Evolutionary conservation across 768 basidiomycete species (phyloP).

Genomic region (Xanthoconium purpureum): DNA sequence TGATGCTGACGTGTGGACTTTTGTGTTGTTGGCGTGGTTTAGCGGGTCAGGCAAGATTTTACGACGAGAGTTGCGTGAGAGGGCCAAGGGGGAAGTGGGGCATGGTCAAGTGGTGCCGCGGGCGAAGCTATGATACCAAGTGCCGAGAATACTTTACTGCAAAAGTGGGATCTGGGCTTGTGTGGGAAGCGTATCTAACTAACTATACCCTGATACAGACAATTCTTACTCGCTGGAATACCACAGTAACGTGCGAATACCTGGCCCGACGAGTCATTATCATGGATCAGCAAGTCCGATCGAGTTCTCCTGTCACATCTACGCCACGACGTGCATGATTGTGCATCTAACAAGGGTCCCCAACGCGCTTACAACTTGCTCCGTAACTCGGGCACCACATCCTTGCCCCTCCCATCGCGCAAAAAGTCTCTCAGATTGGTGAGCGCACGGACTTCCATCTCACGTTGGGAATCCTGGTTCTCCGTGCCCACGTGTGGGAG

Average conservation of each 20-base stretch:
- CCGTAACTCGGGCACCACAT: conserved; percentile 59
- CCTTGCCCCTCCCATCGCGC: conserved; percentile 57
- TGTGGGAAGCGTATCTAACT: too few species aligned
- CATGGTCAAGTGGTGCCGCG: conserved; percentile 21
- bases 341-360: background rate
- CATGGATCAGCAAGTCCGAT: too few species aligned
- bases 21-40: background rate
- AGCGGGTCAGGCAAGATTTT: conserved; percentile 89
- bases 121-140: conserved; percentile 7
- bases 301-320: background rate
- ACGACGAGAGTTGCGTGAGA: conserved; percentile 68
- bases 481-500: conserved; percentile 93
- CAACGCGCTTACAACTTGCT: conserved; percentile 11
- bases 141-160: background rate
- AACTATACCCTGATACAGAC: background rate
- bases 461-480: conserved; percentile 72
- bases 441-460: conserved; percentile 85
- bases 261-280: too few species aligned
- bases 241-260: too few species aligned
- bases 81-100: conserved; percentile 53
- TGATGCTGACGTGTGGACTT: background rate
- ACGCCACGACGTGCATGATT: background rate
- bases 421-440: conserved; percentile 74
- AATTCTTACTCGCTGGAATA: background rate
- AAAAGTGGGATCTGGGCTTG: background rate